Conservation (phyloP, 2,329 filamentous ascomycete species). For the Pleoardoris graminearum region DNA sequence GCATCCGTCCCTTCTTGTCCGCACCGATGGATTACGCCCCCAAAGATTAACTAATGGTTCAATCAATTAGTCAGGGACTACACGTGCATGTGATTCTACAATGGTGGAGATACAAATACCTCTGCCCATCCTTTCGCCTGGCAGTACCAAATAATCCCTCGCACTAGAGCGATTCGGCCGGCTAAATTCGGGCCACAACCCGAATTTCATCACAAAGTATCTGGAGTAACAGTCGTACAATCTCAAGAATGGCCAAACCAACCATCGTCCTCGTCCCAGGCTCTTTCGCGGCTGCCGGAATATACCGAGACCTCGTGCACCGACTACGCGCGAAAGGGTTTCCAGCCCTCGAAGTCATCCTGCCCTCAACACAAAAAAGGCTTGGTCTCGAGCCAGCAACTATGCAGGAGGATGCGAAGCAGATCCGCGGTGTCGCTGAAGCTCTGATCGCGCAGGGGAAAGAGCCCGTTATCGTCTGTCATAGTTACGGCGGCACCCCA, state of each 20-base stretch:
- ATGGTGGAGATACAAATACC: not conserved
- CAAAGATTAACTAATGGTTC: not conserved
- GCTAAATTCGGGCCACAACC: not conserved
- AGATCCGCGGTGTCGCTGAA: conserved; percentile 26
- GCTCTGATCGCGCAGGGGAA: conserved; percentile 30
- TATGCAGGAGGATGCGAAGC: conserved; percentile 32
- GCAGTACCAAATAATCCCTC: no score
- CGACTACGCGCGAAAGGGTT: conserved; percentile 14
- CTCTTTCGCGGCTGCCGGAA: conserved; percentile 19
- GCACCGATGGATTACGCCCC: not conserved
- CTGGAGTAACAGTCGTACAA: not conserved
- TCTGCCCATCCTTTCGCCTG: no score
- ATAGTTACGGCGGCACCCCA: conserved; percentile 21
- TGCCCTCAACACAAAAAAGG: conserved; percentile 21
- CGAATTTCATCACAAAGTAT: not conserved
- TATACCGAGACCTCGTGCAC: conserved; percentile 17
- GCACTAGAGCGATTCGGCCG: not conserved
- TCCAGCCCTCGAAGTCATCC: conserved; percentile 15
- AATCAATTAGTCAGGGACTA: not conserved
- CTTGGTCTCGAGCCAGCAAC: conserved; percentile 18
- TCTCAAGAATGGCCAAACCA: conserved; percentile 11
- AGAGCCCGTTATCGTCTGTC: conserved; percentile 32
- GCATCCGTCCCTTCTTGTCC: not conserved
- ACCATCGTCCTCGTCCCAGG: conserved; percentile 27
- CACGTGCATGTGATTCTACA: not conserved